Evolutionary conservation across 2,329 filamentous ascomycete genomes (phyloP).

Genomic region (Clonostachys sp.): DNA sequence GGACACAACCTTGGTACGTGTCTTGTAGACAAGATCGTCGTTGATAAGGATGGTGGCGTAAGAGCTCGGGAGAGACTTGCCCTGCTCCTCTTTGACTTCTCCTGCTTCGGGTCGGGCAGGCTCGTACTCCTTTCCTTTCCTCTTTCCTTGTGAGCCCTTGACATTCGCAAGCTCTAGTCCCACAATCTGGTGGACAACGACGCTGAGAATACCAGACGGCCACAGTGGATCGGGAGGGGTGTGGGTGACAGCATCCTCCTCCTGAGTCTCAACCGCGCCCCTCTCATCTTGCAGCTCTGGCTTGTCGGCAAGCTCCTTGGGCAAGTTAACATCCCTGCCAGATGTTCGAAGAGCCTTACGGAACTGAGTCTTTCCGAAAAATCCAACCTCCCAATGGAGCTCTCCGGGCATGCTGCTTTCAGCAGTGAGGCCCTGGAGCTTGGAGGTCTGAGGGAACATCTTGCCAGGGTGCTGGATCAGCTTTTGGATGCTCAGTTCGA

Average conservation of each 20-base stretch:
- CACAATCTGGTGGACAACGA: slow-evolving; percentile 92
- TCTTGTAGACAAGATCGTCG: slow-evolving; percentile 87
- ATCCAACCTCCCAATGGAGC: slow-evolving; percentile 94
- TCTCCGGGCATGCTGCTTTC: slow-evolving; percentile 89
- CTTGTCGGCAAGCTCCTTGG: slow-evolving; percentile 67
- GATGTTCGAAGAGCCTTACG: slow-evolving; percentile 79
- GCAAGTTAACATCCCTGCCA: slow-evolving; percentile 76
- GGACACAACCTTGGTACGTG: slow-evolving; percentile 88
- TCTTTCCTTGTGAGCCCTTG: slow-evolving; percentile 76
- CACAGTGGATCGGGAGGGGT: slow-evolving; percentile 95
- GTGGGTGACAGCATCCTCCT: slow-evolving; percentile 81
- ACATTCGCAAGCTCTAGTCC: slow-evolving; percentile 90
- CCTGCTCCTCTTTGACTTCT: slow-evolving; percentile 80
- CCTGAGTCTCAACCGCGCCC: slow-evolving; percentile 62
- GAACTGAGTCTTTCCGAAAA: slow-evolving; percentile 88
- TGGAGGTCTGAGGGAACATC: slow-evolving; percentile 87
- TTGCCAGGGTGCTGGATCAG: slow-evolving; percentile 88
- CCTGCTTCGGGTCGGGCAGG: slow-evolving; percentile 78
- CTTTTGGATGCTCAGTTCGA: slow-evolving; percentile 90
- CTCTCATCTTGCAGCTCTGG: slow-evolving; percentile 76
- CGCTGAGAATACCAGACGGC: slow-evolving; percentile 83
- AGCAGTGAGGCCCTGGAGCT: slow-evolving; percentile 75
- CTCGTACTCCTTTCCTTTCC: slow-evolving; percentile 83
- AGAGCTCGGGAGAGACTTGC: slow-evolving; percentile 73
- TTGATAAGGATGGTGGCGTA: slow-evolving; percentile 93